Conservation (phyloP, 176 grass and related monocot species). For the Echinochloa phyllopogon region DNA sequence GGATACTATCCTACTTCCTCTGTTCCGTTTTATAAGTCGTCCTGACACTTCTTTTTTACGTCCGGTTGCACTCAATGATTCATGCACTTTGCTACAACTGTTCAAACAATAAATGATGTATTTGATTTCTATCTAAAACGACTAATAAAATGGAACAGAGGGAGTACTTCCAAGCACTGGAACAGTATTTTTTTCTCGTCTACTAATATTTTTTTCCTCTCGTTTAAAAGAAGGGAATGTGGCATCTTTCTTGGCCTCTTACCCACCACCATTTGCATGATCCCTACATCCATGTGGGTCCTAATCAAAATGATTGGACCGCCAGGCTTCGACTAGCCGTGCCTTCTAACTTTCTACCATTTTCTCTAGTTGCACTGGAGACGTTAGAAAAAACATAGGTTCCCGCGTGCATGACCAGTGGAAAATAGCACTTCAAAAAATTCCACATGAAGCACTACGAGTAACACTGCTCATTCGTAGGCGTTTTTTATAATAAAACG, state of each 20-base stretch:
- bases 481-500: background rate
- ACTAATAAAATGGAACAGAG: too few relatives aligned
- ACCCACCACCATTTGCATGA: slow-evolving; percentile 48
- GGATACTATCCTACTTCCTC: background rate
- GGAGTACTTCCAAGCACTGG: background rate
- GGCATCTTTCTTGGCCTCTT: slow-evolving; percentile 3
- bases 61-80: too few relatives aligned
- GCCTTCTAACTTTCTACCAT: slow-evolving; percentile 3
- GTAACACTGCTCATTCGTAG: background rate
- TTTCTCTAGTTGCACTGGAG: background rate
- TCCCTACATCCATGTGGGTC: slow-evolving; percentile 14
- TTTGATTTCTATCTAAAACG: too few relatives aligned
- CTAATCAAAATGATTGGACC: slow-evolving; percentile 48
- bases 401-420: slow-evolving; percentile 22
- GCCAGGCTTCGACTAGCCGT: slow-evolving; percentile 21
- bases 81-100: too few relatives aligned
- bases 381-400: slow-evolving; percentile 2
- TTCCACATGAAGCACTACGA: background rate
- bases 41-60: too few relatives aligned
- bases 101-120: too few relatives aligned
- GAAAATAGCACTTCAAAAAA: slow-evolving; percentile 26
- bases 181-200: background rate
- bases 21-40: too few relatives aligned
- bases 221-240: background rate
- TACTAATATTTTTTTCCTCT: background rate